Percentiles rank a stretch among this genome's conserved stretches.
Evolutionary conservation across 495 filamentous ascomycete genomes (phyloP).

Genomic region (Hyaloscypha hepaticicola): DNA sequence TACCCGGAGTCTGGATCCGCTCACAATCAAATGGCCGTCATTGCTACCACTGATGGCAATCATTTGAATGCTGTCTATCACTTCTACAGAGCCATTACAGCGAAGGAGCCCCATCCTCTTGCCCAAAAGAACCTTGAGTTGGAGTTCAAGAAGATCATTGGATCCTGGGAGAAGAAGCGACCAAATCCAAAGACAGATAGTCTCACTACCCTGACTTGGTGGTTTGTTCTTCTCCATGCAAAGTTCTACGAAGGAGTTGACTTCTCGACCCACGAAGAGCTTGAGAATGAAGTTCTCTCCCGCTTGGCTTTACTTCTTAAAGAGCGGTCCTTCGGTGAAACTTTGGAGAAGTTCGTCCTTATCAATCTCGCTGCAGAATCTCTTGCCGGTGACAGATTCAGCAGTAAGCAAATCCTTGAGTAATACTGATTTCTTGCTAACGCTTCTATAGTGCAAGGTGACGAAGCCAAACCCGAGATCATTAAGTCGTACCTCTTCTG

Average conservation of each 20-base stretch:
- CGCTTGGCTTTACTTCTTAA: slow-evolving; percentile 73
- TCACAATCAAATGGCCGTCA: slow-evolving; percentile 86
- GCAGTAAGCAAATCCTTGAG: slow-evolving; percentile 47
- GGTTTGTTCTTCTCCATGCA: slow-evolving; percentile 87
- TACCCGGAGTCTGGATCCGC: slow-evolving; percentile 75
- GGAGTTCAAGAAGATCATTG: slow-evolving; percentile 72
- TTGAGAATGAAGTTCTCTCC: slow-evolving; percentile 82
- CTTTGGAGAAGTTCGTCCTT: slow-evolving; percentile 75
- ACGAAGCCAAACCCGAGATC: neutral
- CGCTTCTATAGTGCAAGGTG: slow-evolving; percentile 36
- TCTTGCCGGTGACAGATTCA: slow-evolving; percentile 59
- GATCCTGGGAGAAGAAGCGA: slow-evolving; percentile 51
- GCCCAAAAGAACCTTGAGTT: slow-evolving; percentile 74
- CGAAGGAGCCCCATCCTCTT: slow-evolving; percentile 67
- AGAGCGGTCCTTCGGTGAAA: slow-evolving; percentile 53
- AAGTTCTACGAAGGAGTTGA: slow-evolving; percentile 71
- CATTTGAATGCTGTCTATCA: slow-evolving; percentile 85
- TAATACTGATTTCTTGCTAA: slow-evolving; percentile 9
- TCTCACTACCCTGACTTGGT: slow-evolving; percentile 58
- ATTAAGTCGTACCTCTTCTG: slow-evolving; percentile 67
- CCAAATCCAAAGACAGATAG: slow-evolving; percentile 18
- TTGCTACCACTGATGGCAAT: slow-evolving; percentile 70
- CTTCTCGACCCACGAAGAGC: slow-evolving; percentile 71
- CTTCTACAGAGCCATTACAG: slow-evolving; percentile 77
- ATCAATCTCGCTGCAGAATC: slow-evolving; percentile 84